These are phyloP conservation scores for Boletus mariae DNA, from an alignment of 1,284 basidiomycete genomes.

Conservation along the genomic window DNA sequence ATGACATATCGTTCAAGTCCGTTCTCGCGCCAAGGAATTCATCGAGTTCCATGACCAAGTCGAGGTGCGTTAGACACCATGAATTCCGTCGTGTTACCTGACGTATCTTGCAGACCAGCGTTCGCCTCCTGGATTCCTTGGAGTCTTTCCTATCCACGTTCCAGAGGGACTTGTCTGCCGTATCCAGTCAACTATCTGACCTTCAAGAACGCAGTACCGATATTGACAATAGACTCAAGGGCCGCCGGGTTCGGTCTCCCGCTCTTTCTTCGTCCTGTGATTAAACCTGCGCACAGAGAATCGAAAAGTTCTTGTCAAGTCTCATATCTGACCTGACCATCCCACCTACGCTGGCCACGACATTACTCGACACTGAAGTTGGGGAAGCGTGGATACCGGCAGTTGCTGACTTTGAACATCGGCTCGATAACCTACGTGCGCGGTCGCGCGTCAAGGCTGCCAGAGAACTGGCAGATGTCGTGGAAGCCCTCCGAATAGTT, in stretches of 20 bases:
- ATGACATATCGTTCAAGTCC: slow-evolving; percentile 31
- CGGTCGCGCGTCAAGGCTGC: slow-evolving; percentile 82
- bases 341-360: slow-evolving; percentile 74
- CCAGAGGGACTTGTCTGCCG: slow-evolving; percentile 87
- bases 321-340: slow-evolving; percentile 81
- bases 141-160: slow-evolving; percentile 92
- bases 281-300: slow-evolving; percentile 52
- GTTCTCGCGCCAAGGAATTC: slow-evolving; percentile 63
- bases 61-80: slow-evolving; percentile 36
- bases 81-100: slow-evolving; percentile 2
- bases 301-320: slow-evolving; percentile 82
- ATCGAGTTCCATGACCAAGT: slow-evolving; percentile 84
- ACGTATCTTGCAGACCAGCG: slow-evolving; percentile 54
- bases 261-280: slow-evolving; percentile 1
- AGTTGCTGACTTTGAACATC: slow-evolving; percentile 77
- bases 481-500: slow-evolving; percentile 82
- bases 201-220: slow-evolving; percentile 86
- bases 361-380: slow-evolving; percentile 82
- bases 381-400: slow-evolving; percentile 81
- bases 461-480: slow-evolving; percentile 75
- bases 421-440: slow-evolving; percentile 64
- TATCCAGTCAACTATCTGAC: slow-evolving; percentile 93
- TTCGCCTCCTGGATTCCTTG: slow-evolving; percentile 77
- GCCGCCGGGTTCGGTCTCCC: slow-evolving; percentile 61
- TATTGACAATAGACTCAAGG: slow-evolving; percentile 84